Evolutionary conservation across 192 early-diverging fungal species (phyloP), one percentile per base, ranked within the genome.

Genomic region (Coemansia sp.): DNA sequence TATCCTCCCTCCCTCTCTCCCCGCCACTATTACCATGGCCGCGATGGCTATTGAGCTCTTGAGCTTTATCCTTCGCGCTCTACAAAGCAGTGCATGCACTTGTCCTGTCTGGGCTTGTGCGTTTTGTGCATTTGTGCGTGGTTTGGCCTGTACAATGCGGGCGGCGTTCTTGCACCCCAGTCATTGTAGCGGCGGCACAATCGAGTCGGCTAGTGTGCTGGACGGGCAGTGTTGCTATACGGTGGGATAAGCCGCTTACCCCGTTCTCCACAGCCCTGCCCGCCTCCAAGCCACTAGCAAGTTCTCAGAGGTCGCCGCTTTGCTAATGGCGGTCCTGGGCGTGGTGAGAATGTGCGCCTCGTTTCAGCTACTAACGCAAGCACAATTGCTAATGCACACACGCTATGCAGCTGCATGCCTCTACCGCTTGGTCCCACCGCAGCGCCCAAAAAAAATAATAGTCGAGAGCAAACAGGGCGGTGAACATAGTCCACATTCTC

Each of bases 401-500:
- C 24, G n/a, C 49, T 22, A 52, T 52, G 49, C 49, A 52, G 10
- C 49, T 52, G 20, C 49, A 52, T 52, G 49, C 49, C 49, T 52
- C 49, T 52, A 52, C 49, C 49, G 11, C 49, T 52, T 52, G 49
- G 49, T 52, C 49, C 49, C 49, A 52, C 49, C 20, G 22, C 20
- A 10, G 44, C 16, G 49, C 49, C 7, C 22, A 52, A 52, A 52
- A n/a, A 22, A 52, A 22, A 22, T 3, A 22, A 34, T n/a, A 60
- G 31, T 5, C n/a, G 47, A 18, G 11, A 54, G 52, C 43, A 44
- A 12, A 9, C 49, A 20, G 20, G 22, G 49, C 22, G 49, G 49
- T 22, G 49, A 52, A n/a, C 31, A 60, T 36, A 33, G 16, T n/a
- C 33, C 31, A 18, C 57, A 60, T 60, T 60, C 57, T 60, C 57